Base-by-base conservation (phyloP, 2,329 filamentous ascomycete species). In the Aureobasidium sp. region DNA sequence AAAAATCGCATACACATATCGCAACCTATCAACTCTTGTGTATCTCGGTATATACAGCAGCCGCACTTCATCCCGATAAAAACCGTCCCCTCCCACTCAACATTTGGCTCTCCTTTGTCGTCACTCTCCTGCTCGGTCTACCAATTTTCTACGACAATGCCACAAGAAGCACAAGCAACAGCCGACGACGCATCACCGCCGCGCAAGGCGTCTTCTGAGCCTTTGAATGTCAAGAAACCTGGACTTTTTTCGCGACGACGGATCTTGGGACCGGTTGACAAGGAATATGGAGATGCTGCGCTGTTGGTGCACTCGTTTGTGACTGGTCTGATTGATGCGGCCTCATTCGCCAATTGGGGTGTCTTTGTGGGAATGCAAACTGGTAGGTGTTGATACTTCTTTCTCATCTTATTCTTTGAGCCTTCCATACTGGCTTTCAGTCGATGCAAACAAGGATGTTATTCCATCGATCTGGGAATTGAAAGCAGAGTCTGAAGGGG, bases 341-440 rank as follows among this genome's bases (percentile, higher is more conserved):
- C 74, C 41, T 71, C 74, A 2, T 81, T 80, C 67, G 77, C 77
- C 67, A 78, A 78, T 58, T 81, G 76, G 73, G 74, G 71, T 27
- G 78, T 77, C 58, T 82, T 82, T 63, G 78, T 81, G 36, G 76
- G 74, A 20, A 82, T 82, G 80, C 80, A 82, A 67, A 82, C 80
- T 27, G 79, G 78, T 79, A 69, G 62, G 67, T 69, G 3, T 42
- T 31, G 8, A 25, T 27, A 41, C 39, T 27, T 41, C 34, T 51
- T 27, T 11, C 22, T 8, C n/a, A 42, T 55, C 17, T 51, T 14
- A 25, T 14, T n/a, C 11, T 1, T 8, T n/a, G 45, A n/a, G 31
- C 6, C 3, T 8, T 17, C 3, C 14, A 31, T 31, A 6, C 1
- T n/a, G 45, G 6, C 14, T 22, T 2, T 31, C 31, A 8, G 45